Base-by-base conservation (phyloP, 768 basidiomycete genomes). In the Rhizopogon vinicolor region DNA sequence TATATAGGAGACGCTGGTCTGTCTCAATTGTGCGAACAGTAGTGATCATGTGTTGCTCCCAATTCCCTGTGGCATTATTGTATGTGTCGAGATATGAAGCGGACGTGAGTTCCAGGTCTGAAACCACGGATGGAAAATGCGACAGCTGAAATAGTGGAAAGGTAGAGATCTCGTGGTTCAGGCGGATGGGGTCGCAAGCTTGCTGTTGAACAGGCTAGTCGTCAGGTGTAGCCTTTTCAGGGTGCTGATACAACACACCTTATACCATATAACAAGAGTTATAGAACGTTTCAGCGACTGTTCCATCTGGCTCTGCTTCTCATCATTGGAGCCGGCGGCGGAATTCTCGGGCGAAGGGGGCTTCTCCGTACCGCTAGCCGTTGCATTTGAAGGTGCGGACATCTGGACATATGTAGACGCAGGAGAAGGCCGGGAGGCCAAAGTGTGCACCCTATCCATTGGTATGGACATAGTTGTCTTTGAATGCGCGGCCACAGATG, bases 251-350 rank as follows among this genome's bases (percentile, higher is more conserved):
- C 1, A 39, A 57, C 68, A 60, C 57, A 84, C 82, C 72, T 84
- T 82, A 72, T 86, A 85, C 86, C 86, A 87, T 56, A 86, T 79
- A 51, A 87, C 77, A 56, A 87, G 76, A 1, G 83, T 86, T 8
- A 86, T 77, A 5, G 84, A 81, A 35, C 83, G 78, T 55, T 71
- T 77, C 49, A 75, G 66, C 9, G 76, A 68, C 22, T 73, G 72
- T 52, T 71, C 69, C 55, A 71, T 59, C 60, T 74, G 68, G 12
- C 57, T 62, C 12, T 67, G 69, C 14, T 59, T 62, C 55, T 71
- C 65, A 37, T 69, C 57, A 29, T 39, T 29, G 31, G 25, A 13
- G 28, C n/a, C 18, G 19, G 3, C 43, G 13, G 29, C 22, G 12
- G 31, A 37, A 55, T 54, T 44, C 22, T 56, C 57, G 10, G 58